Conservation (phyloP, 305 asterid genomes). For the Rubia tinctorum region DNA sequence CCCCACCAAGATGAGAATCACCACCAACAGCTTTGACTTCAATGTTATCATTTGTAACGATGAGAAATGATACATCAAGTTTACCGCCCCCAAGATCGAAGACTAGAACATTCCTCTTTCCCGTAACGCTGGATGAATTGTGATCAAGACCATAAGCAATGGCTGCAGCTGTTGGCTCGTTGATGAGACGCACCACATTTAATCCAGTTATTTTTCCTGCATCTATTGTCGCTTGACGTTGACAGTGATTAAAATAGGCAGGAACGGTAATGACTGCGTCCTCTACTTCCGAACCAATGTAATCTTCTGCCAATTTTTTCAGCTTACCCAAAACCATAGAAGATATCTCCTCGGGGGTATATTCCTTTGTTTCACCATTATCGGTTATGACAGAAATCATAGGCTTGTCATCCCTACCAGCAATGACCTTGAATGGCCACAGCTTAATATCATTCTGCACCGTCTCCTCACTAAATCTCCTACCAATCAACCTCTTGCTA, state of each 20-base stretch:
- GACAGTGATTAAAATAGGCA: constrained; percentile 17
- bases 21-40: not conserved
- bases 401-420: constrained; percentile 10
- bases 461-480: not conserved
- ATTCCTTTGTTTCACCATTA: constrained; percentile 7
- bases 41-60: not conserved
- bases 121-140: not conserved
- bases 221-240: constrained; percentile 16
- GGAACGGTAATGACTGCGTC: constrained; percentile 26
- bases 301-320: constrained; percentile 2
- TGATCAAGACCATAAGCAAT: constrained; percentile 19
- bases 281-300: constrained; percentile 7
- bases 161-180: constrained; percentile 25
- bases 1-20: constrained; percentile 24
- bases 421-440: not conserved
- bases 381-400: constrained; percentile 12
- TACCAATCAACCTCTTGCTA: not conserved
- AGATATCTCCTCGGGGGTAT: constrained; percentile 11
- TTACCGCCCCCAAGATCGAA: constrained; percentile 18
- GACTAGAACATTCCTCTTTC: constrained; percentile 15
- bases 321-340: not conserved
- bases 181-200: constrained; percentile 10
- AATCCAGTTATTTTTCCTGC: constrained; percentile 15
- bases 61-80: not conserved
- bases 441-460: not conserved